Base-by-base conservation (phyloP, 2,329 filamentous ascomycete species). In the Alternaria sp. region DNA sequence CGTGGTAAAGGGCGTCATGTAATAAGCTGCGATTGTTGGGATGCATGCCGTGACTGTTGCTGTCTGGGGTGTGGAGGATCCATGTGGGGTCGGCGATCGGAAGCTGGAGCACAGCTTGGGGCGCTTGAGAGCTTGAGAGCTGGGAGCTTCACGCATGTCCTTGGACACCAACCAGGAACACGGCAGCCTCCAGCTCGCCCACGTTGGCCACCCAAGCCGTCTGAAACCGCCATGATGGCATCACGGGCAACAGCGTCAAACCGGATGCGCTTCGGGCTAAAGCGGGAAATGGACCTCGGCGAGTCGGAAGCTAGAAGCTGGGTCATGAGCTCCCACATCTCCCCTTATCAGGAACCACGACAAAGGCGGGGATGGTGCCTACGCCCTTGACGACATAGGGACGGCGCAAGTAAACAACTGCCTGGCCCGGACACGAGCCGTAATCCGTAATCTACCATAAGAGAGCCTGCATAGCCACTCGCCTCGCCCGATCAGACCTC, bases 171-270 rank as follows among this genome's bases (percentile, higher is more conserved):
- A 49, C 49, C 59, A 60, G 54, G 51, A 59, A 64, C 69, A 30
- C 59, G 34, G 64, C 68, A 68, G 69, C 72, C 67, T 70, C 70
- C 71, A 69, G 67, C 68, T 65, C 64, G 69, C 69, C 72, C 75
- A 77, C 74, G 73, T 75, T 75, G 60, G 64, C 63, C 63, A 66
- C 48, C 65, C 68, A 49, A 55, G 72, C 69, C 72, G 72, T 69
- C 72, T 74, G 74, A 76, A 69, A 66, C 61, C 62, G 47, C 61
- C 63, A 73, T 72, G 67, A 73, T 75, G 71, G 64, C 73, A 73
- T 73, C 67, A 66, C 69, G 64, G 63, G 57, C 59, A 48, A 60
- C 55, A 63, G 62, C 63, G 61, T 66, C 69, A 66, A 71, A 67
- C 69, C 69, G 66, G 71, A 67, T 67, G 58, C 60, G 57, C 65